Conservation (phyloP, 441 rosid species). For the Adansonia grandidieri region DNA sequence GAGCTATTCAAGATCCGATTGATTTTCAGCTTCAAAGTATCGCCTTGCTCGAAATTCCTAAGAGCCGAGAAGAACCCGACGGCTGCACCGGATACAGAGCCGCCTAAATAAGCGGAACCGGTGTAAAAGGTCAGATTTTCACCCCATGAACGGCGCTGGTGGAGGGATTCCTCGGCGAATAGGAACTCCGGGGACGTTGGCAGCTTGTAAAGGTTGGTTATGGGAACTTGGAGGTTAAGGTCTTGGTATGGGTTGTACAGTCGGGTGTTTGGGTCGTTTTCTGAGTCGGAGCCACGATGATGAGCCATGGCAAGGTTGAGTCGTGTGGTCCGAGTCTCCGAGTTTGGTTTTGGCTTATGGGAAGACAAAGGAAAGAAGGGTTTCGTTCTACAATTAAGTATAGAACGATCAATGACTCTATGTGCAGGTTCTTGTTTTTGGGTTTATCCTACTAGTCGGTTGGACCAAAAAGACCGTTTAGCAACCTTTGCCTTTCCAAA, state of each 20-base stretch:
- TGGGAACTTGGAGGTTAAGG: constrained; percentile 64
- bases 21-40: constrained; percentile 76
- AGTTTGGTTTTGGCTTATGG: constrained; percentile 19
- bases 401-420: not conserved
- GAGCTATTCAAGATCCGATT: constrained; percentile 78
- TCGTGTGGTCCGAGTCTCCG: not conserved
- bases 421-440: not conserved
- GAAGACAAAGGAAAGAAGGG: not conserved
- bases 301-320: constrained; percentile 30
- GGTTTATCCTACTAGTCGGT: not conserved
- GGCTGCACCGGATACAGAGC: constrained; percentile 65
- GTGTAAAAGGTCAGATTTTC: constrained; percentile 95
- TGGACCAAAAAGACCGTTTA: not conserved
- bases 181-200: constrained; percentile 92
- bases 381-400: no score
- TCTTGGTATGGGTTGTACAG: constrained; percentile 88
- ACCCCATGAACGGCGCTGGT: constrained; percentile 95
- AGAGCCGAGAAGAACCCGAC: constrained; percentile 59
- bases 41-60: constrained; percentile 70
- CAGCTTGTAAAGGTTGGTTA: constrained; percentile 67
- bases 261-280: constrained; percentile 46
- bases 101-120: constrained; percentile 74
- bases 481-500: no score
- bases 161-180: constrained; percentile 76
- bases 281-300: constrained; percentile 41